Conservation (phyloP, 2,329 filamentous ascomycete species). For the Elsinoe arachidis region DNA sequence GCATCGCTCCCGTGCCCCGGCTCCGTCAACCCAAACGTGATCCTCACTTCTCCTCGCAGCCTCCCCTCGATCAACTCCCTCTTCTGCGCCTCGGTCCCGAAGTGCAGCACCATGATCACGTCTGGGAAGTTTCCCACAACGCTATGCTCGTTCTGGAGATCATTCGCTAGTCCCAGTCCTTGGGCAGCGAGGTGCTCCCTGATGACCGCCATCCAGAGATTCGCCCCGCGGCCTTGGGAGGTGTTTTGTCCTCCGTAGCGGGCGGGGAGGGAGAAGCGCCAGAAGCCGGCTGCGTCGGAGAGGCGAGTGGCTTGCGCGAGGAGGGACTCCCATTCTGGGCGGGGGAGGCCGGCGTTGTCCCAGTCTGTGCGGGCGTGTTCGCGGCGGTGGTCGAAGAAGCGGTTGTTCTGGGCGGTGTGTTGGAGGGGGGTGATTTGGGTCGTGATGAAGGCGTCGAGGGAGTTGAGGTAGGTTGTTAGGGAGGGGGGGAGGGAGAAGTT, state of each 20-base stretch:
- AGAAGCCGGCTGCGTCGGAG: constrained; percentile 54
- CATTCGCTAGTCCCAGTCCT: constrained; percentile 53
- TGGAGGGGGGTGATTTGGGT: constrained; percentile 47
- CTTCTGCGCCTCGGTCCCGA: constrained; percentile 48
- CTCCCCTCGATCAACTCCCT: constrained; percentile 45
- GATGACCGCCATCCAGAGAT: constrained; percentile 57
- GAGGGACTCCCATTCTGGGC: constrained; percentile 50
- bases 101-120: constrained; percentile 53
- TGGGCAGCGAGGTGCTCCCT: constrained; percentile 52
- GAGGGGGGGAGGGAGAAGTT: constrained; percentile 49
- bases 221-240: constrained; percentile 36
- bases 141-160: constrained; percentile 55
- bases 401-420: constrained; percentile 48
- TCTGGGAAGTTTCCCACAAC: constrained; percentile 57
- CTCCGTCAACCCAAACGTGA: constrained; percentile 56
- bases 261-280: constrained; percentile 48
- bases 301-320: constrained; percentile 41
- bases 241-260: constrained; percentile 47
- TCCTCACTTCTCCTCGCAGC: constrained; percentile 45
- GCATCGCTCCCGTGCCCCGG: constrained; percentile 55
- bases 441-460: constrained; percentile 51
- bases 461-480: constrained; percentile 39
- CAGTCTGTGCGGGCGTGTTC: constrained; percentile 55
- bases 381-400: constrained; percentile 58
- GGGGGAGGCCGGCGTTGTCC: constrained; percentile 49